A percentile compares a stretch with the other conserved stretches of the same genome.
Conservation (phyloP, 192 early-diverging fungal genomes). For the Mortierella hygrophila region DNA sequence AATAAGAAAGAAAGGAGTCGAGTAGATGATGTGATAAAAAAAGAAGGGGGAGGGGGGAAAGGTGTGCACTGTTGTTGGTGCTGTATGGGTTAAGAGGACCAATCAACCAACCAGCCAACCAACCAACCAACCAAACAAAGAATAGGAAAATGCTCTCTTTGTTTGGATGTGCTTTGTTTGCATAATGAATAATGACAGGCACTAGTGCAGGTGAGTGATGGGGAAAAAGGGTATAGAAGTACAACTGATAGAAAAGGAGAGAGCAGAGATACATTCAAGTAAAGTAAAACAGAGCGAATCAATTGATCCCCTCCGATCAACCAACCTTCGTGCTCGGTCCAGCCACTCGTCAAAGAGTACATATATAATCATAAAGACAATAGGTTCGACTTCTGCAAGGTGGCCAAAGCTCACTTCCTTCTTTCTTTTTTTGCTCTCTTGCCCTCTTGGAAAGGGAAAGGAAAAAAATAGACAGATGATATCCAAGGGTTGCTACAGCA, state of each 20-base stretch:
- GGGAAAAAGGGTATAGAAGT: not conserved
- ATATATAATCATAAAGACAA: too few species aligned
- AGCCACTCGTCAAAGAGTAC: not conserved
- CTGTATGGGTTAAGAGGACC: not conserved
- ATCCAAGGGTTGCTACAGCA: not conserved
- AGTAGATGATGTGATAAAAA: not conserved
- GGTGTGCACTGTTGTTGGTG: not conserved
- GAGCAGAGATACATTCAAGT: not conserved
- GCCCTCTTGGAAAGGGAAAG: too few species aligned
- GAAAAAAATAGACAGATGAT: not conserved
- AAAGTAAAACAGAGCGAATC: constrained; percentile 3
- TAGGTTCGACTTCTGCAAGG: not conserved
- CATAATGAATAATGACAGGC: not conserved
- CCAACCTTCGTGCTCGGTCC: not conserved
- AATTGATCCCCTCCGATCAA: not conserved
- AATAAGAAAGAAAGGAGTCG: not conserved
- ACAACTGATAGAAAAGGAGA: not conserved
- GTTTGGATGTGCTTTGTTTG: not conserved
- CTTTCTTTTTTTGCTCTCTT: not conserved
- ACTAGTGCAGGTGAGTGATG: too few species aligned
- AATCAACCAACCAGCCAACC: too few species aligned
- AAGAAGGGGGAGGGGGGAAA: too few species aligned
- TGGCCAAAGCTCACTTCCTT: constrained; percentile 44
- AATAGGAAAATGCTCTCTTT: not conserved
- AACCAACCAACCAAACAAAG: not conserved